Evolutionary conservation across 371 early-diverging fungal species (phyloP), one percentile per base, ranked within the genome.

Genomic region (Agmasoma carcini): DNA sequence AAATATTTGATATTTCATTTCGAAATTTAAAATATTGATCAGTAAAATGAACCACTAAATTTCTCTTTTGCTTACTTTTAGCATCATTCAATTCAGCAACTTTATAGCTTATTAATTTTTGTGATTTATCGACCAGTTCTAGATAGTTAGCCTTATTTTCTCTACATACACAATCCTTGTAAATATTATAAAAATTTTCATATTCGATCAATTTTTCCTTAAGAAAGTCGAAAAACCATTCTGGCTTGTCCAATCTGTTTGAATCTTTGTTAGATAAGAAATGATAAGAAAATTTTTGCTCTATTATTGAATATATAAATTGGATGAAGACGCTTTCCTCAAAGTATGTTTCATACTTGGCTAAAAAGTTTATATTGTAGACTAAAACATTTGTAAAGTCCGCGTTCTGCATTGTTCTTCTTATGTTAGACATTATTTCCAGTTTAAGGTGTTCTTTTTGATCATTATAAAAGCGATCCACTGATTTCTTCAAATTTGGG

Each of bases 241-340:
- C 74, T 31, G 76, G 73, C 53, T 68, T 73, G 46, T 75, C 76
- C 20, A 75, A 41, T 46, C 76, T 59, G 50, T 73, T 73, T 6
- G 74, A 66, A n/a, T 68, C 65, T 46, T 59, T 69, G 26, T 66
- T 50, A n/a, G 64, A 52, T 37, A 71, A 33, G 53, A 75, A 75
- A 50, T 75, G 76, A 55, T 65, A 59, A n/a, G 47, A 40, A 60
- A 71, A 74, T 22, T 45, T 51, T 6, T 56, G 46, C 6, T 29
- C 25, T 7, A 70, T 27, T 12, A 27, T 33, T 36, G 31, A 43
- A 52, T 47, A 61, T 22, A 69, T 47, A 36, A 62, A 61, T 17
- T 25, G 39, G 2, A 43, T 14, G 9, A 65, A 63, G 14, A 63
- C 37, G 2, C 39, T 14, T 20, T 64, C 61, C 2, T 30, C 20